Percentiles rank a stretch among this genome's conserved stretches.
These are phyloP conservation scores for Hyphopichia buzzinii DNA, from an alignment of 1,139 yeast species.

Conservation along the genomic window DNA sequence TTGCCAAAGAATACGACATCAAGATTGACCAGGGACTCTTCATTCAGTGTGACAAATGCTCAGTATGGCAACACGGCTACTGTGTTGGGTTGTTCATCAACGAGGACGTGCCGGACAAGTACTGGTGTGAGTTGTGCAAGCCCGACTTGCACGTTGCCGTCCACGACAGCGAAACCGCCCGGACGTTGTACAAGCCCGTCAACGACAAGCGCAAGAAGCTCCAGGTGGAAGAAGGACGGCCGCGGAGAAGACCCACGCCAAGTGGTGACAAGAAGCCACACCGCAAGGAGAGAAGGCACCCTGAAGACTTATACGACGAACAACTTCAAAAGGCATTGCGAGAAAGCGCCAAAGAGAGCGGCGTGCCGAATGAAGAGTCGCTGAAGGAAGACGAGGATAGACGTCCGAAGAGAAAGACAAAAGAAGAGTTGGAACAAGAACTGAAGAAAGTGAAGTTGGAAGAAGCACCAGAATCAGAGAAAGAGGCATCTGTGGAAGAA, in stretches of 20 bases:
- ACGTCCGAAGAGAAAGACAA: constrained; percentile 13
- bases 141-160: constrained; percentile 71
- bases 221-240: constrained; percentile 19
- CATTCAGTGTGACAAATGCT: constrained; percentile 88
- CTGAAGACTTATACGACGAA: constrained; percentile 61
- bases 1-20: constrained; percentile 54
- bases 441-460: constrained; percentile 14
- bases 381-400: constrained; percentile 6
- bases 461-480: constrained; percentile 9
- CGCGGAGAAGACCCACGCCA: not conserved
- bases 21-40: constrained; percentile 75
- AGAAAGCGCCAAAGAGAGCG: constrained; percentile 58
- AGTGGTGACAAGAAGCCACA: constrained; percentile 2
- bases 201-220: constrained; percentile 47
- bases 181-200: constrained; percentile 51
- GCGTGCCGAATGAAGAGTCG: constrained; percentile 9
- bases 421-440: constrained; percentile 10
- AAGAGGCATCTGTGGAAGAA: constrained; percentile 13
- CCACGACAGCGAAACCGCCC: constrained; percentile 29
- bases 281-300: constrained; percentile 16
- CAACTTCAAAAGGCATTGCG: constrained; percentile 68
- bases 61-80: constrained; percentile 97
- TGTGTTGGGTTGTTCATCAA: constrained; percentile 82
- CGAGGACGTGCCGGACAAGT: constrained; percentile 82
- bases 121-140: constrained; percentile 88